phyloP scores from a whole-genome alignment of 495 filamentous ascomycete genomes.

The Parathielavia appendiculata region DNA sequence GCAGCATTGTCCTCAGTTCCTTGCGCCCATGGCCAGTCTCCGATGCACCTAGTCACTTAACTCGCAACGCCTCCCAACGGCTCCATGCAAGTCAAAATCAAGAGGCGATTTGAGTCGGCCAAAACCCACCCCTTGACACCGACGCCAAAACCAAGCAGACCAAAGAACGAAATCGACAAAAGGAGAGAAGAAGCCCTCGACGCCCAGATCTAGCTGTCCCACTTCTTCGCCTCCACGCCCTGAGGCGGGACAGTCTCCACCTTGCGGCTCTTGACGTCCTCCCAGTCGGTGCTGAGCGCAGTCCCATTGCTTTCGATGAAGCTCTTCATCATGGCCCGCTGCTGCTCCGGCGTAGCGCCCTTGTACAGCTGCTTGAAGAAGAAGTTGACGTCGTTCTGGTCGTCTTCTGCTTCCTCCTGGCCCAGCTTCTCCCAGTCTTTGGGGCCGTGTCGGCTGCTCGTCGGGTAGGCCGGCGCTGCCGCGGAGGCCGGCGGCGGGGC shows the following conservation, averaged over 20 bases:
- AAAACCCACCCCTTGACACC: too few species aligned
- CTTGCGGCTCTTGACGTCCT: conserved; percentile 66
- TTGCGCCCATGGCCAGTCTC: too few species aligned
- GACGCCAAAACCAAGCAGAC: background rate
- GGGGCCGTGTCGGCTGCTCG: conserved; percentile 74
- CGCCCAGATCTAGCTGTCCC: conserved; percentile 30
- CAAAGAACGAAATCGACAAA: background rate
- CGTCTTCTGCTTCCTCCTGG: conserved; percentile 51
- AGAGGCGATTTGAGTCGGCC: too few species aligned
- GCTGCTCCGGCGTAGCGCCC: conserved; percentile 69
- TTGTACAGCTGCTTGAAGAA: conserved; percentile 95
- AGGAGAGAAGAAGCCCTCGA: too few species aligned
- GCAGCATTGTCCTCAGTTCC: too few species aligned
- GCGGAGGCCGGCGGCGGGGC: conserved; percentile 6
- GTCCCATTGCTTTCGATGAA: conserved; percentile 91
- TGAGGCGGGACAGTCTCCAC: conserved; percentile 73
- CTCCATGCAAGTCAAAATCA: too few species aligned
- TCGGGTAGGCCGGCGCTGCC: conserved; percentile 66
- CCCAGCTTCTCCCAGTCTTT: conserved; percentile 89
- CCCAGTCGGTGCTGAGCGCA: conserved; percentile 88
- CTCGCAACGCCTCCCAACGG: too few species aligned
- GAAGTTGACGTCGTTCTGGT: conserved; percentile 63
- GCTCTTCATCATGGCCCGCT: conserved; percentile 96
- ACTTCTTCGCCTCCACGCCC: conserved; percentile 69
- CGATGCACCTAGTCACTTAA: too few species aligned